A percentile compares a stretch with the other conserved stretches of the same genome.
Conservation (phyloP, 495 filamentous ascomycete species). For the Lasiosphaeria miniovina region DNA sequence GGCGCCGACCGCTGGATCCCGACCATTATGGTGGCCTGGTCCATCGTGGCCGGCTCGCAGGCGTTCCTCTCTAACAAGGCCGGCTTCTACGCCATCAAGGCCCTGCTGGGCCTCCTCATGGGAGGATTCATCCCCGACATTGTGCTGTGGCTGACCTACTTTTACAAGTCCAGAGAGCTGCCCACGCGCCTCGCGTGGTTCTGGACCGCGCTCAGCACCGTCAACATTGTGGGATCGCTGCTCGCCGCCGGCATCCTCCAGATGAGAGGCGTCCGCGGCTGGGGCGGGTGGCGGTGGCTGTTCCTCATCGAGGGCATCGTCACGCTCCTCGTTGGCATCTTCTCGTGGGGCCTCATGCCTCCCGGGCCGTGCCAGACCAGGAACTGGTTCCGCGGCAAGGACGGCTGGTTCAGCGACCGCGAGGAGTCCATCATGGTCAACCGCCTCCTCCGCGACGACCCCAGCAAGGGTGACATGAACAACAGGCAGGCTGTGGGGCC, state of each 20-base stretch:
- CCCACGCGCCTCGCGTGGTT: constrained; percentile 46
- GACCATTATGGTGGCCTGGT: constrained; percentile 72
- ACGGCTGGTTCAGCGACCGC: constrained; percentile 47
- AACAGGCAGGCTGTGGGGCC: constrained; percentile 59
- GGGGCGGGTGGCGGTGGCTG: constrained; percentile 59
- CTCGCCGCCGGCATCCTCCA: constrained; percentile 48
- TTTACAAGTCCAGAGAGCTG: constrained; percentile 51
- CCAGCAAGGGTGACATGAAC: constrained; percentile 50
- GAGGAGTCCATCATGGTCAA: constrained; percentile 53
- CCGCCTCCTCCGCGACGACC: constrained; percentile 48
- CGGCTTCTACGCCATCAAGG: constrained; percentile 58
- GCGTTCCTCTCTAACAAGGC: constrained; percentile 53
- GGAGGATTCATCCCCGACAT: constrained; percentile 59
- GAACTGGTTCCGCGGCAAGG: constrained; percentile 39
- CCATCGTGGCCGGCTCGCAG: constrained; percentile 65
- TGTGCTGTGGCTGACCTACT: constrained; percentile 47
- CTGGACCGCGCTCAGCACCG: constrained; percentile 49
- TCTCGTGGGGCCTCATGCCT: constrained; percentile 2
- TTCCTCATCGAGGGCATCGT: constrained; percentile 42
- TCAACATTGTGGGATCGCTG: constrained; percentile 47
- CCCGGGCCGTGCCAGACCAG: constrained; percentile 44
- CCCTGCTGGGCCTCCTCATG: constrained; percentile 66
- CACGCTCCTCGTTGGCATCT: neutral
- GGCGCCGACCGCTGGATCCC: constrained; percentile 81
- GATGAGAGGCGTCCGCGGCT: constrained; percentile 46